Base-by-base conservation (phyloP, 2,329 filamentous ascomycete species). In the Trichoderma asperellum region DNA sequence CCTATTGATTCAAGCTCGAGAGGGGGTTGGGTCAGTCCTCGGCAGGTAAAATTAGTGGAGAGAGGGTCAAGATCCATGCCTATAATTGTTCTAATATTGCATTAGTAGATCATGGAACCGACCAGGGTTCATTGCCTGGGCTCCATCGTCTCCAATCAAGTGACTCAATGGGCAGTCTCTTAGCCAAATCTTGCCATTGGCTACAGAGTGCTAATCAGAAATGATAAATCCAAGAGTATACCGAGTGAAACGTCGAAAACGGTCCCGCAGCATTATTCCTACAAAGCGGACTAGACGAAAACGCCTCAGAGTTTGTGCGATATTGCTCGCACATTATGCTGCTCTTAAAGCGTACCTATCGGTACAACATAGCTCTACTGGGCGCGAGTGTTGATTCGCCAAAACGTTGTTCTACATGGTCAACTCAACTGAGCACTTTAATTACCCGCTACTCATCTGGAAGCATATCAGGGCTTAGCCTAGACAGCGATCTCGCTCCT, bases 31-130 rank as follows among this genome's bases (percentile, higher is more conserved):
- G n/a, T 16, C 40, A 37, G 21, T 52, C 49, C 64, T 49, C 21
- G 16, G 47, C 16, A 32, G 24, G 60, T 14, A 32, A 18, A 37
- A 67, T 34, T n/a, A 27, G 56, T 55, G 66, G 66, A n/a, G 27
- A 49, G 27, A 59, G 11, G 53, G n/a, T 55, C 16, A 11, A 49
- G n/a, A 69, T 66, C 61, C 68, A n/a, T 69, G 60, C 24, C 68
- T 59, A 59, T 66, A 66, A 40, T 52, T 59, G 68, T 37, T 37
- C 18, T 40, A 16, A 32, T 66, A 69, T 69, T 69, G 61, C 61
- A 69, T 59, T 66, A 66, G 68, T 27, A 43, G n/a, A 24, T 60
- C 32, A 24, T 34, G 63, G 53, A 68, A 24, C 10, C 34, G 14
- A 43, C 37, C 53, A 35, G 59, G 49, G 7, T 55, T 61, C 43